phyloP scores from a whole-genome alignment of 2,329 filamentous ascomycete species.

The Teratosphaeriaceae sp. region DNA sequence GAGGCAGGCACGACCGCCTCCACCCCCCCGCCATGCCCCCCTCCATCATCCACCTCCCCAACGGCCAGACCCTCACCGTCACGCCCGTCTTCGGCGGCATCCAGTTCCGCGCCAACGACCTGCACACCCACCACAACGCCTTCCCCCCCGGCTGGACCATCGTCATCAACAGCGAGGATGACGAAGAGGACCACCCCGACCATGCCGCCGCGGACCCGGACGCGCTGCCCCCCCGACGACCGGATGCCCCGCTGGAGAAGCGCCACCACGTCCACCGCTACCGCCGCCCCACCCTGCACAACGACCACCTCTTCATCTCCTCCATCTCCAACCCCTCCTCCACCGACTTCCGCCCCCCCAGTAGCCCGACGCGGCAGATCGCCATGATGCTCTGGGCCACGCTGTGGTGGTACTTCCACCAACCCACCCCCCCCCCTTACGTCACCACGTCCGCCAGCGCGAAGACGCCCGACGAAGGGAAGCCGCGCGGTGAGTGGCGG shows the following conservation, averaged over 20 bases:
- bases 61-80: slow-evolving; percentile 77
- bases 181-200: slow-evolving; percentile 25
- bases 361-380: slow-evolving; percentile 78
- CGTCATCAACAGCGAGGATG: slow-evolving; percentile 61
- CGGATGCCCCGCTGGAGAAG: slow-evolving; percentile 15
- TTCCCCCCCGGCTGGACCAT: slow-evolving; percentile 89
- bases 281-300: slow-evolving; percentile 64
- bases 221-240: slow-evolving; percentile 16
- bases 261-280: slow-evolving; percentile 56
- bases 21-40: slow-evolving; percentile 30
- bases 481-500: slow-evolving; percentile 78
- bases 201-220: slow-evolving; percentile 11
- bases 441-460: slow-evolving; percentile 58
- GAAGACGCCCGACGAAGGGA: slow-evolving; percentile 58
- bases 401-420: slow-evolving; percentile 96
- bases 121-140: slow-evolving; percentile 59
- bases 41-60: slow-evolving; percentile 64
- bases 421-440: slow-evolving; percentile 61
- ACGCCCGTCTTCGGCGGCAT: slow-evolving; percentile 85
- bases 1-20: background rate
- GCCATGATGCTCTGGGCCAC: slow-evolving; percentile 97
- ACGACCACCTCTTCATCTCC: slow-evolving; percentile 84
- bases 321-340: slow-evolving; percentile 80
- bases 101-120: slow-evolving; percentile 77
- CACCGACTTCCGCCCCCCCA: slow-evolving; percentile 70